A percentile compares a stretch with the other conserved stretches of the same genome.
Evolutionary conservation across 1,139 yeast genomes (phyloP).

Genomic region (Suhomyces maxii): DNA sequence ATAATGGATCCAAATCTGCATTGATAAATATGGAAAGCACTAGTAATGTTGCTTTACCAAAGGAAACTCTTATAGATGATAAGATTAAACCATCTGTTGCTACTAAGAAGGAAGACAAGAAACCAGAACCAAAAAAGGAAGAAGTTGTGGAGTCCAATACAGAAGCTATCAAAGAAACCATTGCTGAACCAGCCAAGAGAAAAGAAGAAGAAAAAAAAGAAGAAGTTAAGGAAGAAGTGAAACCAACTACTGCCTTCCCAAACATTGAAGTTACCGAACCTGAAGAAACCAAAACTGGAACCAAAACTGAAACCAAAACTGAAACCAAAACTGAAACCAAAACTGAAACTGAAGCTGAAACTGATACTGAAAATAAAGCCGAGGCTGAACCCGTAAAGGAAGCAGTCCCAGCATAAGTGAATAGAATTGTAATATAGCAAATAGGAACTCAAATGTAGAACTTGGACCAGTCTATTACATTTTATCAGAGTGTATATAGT

Average conservation of each 20-base stretch:
- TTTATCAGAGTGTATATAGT: not conserved
- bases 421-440: conserved; percentile 5
- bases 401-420: not conserved
- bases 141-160: conserved; percentile 11
- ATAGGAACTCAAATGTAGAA: not conserved
- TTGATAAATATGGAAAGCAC: conserved; percentile 34
- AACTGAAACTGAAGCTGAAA: not conserved
- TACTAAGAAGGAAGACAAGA: conserved; percentile 6
- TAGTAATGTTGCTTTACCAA: conserved; percentile 37
- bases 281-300: not conserved
- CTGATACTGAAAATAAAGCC: not conserved
- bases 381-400: not conserved
- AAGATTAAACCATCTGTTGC: conserved; percentile 6
- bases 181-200: conserved; percentile 6
- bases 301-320: not conserved
- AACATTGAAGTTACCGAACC: too few relatives aligned
- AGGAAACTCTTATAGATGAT: conserved; percentile 46
- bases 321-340: too few relatives aligned
- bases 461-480: too few relatives aligned
- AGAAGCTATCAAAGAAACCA: not conserved
- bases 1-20: conserved; percentile 19
- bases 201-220: conserved; percentile 7
- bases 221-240: conserved; percentile 4
- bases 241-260: not conserved
- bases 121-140: conserved; percentile 2